These are phyloP conservation scores for Ustilaginoidea virens DNA, from an alignment of 2,329 filamentous ascomycete genomes.

Conservation along the genomic window DNA sequence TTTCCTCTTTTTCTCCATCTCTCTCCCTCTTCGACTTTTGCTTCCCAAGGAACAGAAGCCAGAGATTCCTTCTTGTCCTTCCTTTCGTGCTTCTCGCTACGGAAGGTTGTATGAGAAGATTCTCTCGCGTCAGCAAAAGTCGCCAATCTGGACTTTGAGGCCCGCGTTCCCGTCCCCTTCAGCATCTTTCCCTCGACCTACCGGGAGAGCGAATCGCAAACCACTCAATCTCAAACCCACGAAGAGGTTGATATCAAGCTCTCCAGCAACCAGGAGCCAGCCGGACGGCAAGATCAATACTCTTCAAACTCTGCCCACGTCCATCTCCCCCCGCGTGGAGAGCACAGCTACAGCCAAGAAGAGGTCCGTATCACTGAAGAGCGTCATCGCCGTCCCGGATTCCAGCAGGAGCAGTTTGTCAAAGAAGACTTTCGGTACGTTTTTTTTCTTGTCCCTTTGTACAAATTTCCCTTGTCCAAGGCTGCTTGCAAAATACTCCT, in stretches of 20 bases:
- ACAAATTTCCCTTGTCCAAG: conserved; percentile 6
- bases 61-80: conserved; percentile 53
- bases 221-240: conserved; percentile 49
- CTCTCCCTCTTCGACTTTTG: conserved; percentile 27
- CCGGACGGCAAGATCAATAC: conserved; percentile 96
- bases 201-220: conserved; percentile 40
- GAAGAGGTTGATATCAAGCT: conserved; percentile 82
- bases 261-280: conserved; percentile 47
- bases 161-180: conserved; percentile 96
- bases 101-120: conserved; percentile 47
- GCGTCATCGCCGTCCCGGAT: conserved; percentile 55
- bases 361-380: conserved; percentile 73
- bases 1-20: conserved; percentile 14
- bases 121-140: conserved; percentile 53
- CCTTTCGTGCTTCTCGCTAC: conserved; percentile 48
- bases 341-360: conserved; percentile 53
- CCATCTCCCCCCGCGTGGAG: conserved; percentile 45
- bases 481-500: too few relatives aligned
- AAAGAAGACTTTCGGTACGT: conserved; percentile 40
- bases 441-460: conserved; percentile 6
- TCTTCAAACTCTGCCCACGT: conserved; percentile 54
- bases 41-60: conserved; percentile 45
- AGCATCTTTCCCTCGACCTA: conserved; percentile 99
- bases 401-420: conserved; percentile 35
- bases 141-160: conserved; percentile 99